Evolutionary conservation across 352 stramenopile species (phyloP), one percentile per base, ranked within the genome.

Genomic region (Globisporangium middletonii): DNA sequence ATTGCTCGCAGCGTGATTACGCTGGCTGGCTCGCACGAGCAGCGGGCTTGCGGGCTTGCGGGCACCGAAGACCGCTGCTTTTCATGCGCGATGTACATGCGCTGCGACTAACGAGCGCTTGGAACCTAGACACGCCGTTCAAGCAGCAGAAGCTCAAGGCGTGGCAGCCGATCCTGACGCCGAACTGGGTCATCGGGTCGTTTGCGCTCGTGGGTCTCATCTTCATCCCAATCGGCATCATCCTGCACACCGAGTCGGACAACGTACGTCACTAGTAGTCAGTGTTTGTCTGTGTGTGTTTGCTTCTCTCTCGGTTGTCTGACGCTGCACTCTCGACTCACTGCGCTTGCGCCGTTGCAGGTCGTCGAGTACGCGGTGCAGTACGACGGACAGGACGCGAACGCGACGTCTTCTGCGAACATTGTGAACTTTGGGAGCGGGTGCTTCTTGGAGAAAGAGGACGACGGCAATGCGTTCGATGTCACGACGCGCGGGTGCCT

Each of bases 81-180:
- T 23, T 2, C 18, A 46, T 46, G 13, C 4, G 41, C 41, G 16
- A 43, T 52, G 23, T 58, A 28, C 46, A 13, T 56, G 27, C 30
- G 33, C 7, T 12, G 33, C 33, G 12, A 38, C 33, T 43, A 52
- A 19, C 15, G 15, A 33, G 1, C 11, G n/a, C 28, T 27, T 5
- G 42, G 26, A 18, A 8, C 38, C 37, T 38, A 92, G 84, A 94
- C 70, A 94, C 82, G 42, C 84, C 82, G 45, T 94, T 94, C 63
- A 94, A 94, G 71, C 84, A 94, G 74, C 84, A 94, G 62, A 91
- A 89, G 72, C 77, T 94, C 59, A 93, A 96, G 63, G 87, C 96
- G 41, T 98, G 96, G 94, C 90, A 98, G 78, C 96, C 97, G 9
- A 96, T 99, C 52, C 71, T 99, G 28, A 98, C 97, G 71, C 95